phyloP scores from a whole-genome alignment of 768 basidiomycete genomes.

The Exsudoporus frostii region DNA sequence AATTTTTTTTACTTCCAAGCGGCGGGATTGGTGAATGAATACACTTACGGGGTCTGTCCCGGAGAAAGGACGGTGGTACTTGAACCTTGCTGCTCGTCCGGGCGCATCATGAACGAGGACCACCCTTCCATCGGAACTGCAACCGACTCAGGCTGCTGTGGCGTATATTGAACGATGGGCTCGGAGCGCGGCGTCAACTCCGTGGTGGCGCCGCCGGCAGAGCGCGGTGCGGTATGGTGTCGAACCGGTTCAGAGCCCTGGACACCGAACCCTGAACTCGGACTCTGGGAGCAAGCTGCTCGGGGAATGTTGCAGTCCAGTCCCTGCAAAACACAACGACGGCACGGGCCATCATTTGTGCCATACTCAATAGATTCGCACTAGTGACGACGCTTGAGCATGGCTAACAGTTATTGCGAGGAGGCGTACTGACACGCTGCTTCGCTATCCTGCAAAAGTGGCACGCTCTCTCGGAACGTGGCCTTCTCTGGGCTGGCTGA shows the following conservation, averaged over 20 bases:
- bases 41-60: conserved; percentile 13
- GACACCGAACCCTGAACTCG: conserved; percentile 6
- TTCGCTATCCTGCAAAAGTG: conserved; percentile 17
- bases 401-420: neutral
- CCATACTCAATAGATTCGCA: conserved; percentile 19
- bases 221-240: neutral
- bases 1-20: neutral
- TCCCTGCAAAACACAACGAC: conserved; percentile 17
- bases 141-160: conserved; percentile 6
- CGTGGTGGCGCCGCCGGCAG: conserved; percentile 4
- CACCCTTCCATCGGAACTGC: conserved; percentile 1
- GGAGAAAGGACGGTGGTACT: neutral
- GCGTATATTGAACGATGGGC: neutral
- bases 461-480: conserved; percentile 17
- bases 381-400: conserved; percentile 11
- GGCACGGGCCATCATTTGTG: conserved; percentile 16
- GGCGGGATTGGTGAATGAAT: neutral
- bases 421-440: conserved; percentile 14
- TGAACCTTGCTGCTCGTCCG: conserved; percentile 7
- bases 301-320: conserved; percentile 14
- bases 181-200: conserved; percentile 5
- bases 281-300: conserved; percentile 22
- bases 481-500: conserved; percentile 12
- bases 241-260: conserved; percentile 10
- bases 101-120: neutral